These are phyloP conservation scores for Phymatotrichopsis omnivora DNA, from an alignment of 2,329 filamentous ascomycete species.

Conservation along the genomic window DNA sequence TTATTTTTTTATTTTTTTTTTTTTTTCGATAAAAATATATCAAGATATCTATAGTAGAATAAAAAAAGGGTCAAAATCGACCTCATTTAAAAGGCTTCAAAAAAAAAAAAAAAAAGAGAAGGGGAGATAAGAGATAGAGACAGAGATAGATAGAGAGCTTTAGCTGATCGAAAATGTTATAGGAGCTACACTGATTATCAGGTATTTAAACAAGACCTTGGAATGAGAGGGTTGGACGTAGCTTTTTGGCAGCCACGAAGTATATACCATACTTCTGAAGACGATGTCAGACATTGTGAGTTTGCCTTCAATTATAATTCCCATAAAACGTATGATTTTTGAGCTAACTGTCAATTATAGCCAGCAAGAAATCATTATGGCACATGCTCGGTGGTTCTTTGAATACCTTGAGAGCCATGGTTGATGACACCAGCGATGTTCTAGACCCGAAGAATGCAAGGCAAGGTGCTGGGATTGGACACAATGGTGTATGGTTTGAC, in stretches of 20 bases:
- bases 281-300: slow-evolving; percentile 62
- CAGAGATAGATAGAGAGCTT: too few relatives aligned
- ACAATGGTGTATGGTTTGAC: slow-evolving; percentile 83
- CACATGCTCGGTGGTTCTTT: slow-evolving; percentile 87
- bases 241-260: slow-evolving; percentile 82
- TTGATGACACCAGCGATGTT: slow-evolving; percentile 53
- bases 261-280: slow-evolving; percentile 83
- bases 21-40: too few relatives aligned
- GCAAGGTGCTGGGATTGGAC: slow-evolving; percentile 56
- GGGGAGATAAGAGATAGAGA: too few relatives aligned
- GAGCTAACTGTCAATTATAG: slow-evolving; percentile 20
- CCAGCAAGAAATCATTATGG: slow-evolving; percentile 56
- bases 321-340: background rate
- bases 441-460: slow-evolving; percentile 43
- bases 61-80: background rate
- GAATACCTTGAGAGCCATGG: slow-evolving; percentile 60
- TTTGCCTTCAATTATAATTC: background rate
- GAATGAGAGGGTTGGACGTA: slow-evolving; percentile 79
- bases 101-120: too few relatives aligned
- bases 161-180: too few relatives aligned
- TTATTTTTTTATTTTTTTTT: background rate
- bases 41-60: too few relatives aligned
- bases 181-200: slow-evolving; percentile 81
- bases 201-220: slow-evolving; percentile 66
- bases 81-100: too few relatives aligned